phyloP scores from a whole-genome alignment of 1,139 yeast species.

The Arxiozyma heterogenica region DNA sequence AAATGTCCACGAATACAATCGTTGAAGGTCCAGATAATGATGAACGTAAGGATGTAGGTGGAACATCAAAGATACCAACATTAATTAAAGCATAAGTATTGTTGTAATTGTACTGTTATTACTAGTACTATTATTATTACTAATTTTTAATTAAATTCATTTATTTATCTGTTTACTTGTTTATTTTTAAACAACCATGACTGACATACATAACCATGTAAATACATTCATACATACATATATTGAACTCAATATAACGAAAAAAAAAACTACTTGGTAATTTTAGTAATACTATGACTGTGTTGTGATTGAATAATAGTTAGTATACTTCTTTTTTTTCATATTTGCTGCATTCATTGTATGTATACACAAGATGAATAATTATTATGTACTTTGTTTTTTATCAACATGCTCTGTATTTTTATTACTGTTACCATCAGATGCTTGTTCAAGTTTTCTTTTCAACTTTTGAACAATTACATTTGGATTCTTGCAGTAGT shows the following conservation, averaged over 20 bases:
- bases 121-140: too few relatives aligned
- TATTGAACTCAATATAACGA: too few relatives aligned
- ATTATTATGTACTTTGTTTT: background rate
- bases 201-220: background rate
- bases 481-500: conserved; percentile 52
- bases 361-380: background rate
- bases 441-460: conserved; percentile 16
- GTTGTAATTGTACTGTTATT: background rate
- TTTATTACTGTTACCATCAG: conserved; percentile 2
- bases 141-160: too few relatives aligned
- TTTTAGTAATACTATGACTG: too few relatives aligned
- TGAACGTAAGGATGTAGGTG: conserved; percentile 29
- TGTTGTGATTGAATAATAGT: background rate
- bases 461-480: conserved; percentile 33
- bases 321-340: background rate
- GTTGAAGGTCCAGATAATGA: conserved; percentile 48
- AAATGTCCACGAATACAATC: conserved; percentile 65
- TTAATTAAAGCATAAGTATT: conserved; percentile 23
- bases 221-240: background rate
- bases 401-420: conserved; percentile 2
- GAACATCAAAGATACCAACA: conserved; percentile 27
- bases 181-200: background rate
- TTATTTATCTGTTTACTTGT: too few relatives aligned
- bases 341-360: too few relatives aligned
- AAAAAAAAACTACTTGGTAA: too few relatives aligned